Base-by-base conservation (phyloP, 306 rosid genomes). In the Medicago arabica region DNA sequence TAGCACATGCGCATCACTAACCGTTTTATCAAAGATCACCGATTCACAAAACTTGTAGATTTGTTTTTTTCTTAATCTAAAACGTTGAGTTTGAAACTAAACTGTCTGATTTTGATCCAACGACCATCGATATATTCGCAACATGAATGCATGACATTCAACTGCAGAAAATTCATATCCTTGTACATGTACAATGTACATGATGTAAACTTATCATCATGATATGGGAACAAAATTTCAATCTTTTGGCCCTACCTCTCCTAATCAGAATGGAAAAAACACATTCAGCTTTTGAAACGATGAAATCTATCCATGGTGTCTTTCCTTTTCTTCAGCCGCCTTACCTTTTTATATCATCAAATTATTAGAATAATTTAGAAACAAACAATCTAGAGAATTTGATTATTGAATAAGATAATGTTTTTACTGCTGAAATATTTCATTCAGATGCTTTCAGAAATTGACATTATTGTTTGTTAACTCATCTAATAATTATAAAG, bases 241-340 rank as follows among this genome's bases (percentile, higher is more conserved):
- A 76, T 31, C 11, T 57, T 77, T 38, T 39, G 34, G 81, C 58
- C 85, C 81, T 34, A 67, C 75, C 76, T 75, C 23, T 76, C 83
- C 19, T 10, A 15, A 61, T 75, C 67, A 72, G 43, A 6, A n/a
- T 18, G 75, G 51, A 31, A 25, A 57, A 17, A 19, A 67, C 9
- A 61, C 49, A 40, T 38, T 60, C 59, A 31, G 46, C 6, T 59
- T 60, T 41, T 18, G 47, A 69, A 64, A 55, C 36, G 31, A 28
- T 28, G 31, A 28, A 28, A 28, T 3, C 39, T 63, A 11, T 74
- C 40, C 3, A 4, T 21, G 38, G n/a, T n/a, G n/a, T n/a, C 67
- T 28, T 21, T 28, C 67, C 7, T 41, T 63, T 17, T 76, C 36
- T 38, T 11, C 62, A 75, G 82, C 84, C 79, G 79, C 88, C 85